Evolutionary conservation across 1,139 yeast species (phyloP), one percentile per base, ranked within the genome.

Genomic region (Blastobotrys arbuscula): DNA sequence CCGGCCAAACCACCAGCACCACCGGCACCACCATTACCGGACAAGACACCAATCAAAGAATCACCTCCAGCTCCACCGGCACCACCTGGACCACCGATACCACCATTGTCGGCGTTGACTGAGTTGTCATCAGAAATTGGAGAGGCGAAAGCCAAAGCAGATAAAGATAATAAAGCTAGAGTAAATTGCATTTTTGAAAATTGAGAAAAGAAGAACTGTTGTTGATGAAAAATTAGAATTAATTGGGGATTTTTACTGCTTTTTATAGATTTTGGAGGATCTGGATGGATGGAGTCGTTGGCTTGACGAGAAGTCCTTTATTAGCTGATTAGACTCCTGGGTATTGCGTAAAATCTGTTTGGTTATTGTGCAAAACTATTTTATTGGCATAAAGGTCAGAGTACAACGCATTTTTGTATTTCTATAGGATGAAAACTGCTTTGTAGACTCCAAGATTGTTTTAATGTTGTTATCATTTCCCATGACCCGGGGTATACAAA

Each of bases 31-130:
- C 42, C 42, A 15, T 39, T 39, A 30, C 42, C 42, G 15, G 42
- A 23, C 19, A n/a, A 16, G 3, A 39, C 2, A 3, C 42, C 42
- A 7, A 39, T 13, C 15, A 39, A 23, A 18, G 18, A 4, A 19
- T 39, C 42, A 39, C 42, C 42, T 6, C 42, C 42, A 4, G 42
- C 30, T 10, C 42, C 42, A 23, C 42, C 42, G 18, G 40, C 40
- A 20, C 40, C 40, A 37, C 40, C 40, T 37, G 40, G 40, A 24
- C 40, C 40, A 37, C 40, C 40, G 26, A 37, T 20, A 37, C 40
- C 40, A 20, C 40, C 40, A 20, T 37, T 37, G 40, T 37, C 40
- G n/a, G 24, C 40, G 26, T 37, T 18, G 26, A 20, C 24, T 20
- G 40, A 37, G 24, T 18, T 18, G 7, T 37, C 40, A 10, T 20